Evolutionary conservation across 257 asterid genomes (phyloP), one percentile per base, ranked within the genome.

Genomic region (Fraxinus cuspidata): DNA sequence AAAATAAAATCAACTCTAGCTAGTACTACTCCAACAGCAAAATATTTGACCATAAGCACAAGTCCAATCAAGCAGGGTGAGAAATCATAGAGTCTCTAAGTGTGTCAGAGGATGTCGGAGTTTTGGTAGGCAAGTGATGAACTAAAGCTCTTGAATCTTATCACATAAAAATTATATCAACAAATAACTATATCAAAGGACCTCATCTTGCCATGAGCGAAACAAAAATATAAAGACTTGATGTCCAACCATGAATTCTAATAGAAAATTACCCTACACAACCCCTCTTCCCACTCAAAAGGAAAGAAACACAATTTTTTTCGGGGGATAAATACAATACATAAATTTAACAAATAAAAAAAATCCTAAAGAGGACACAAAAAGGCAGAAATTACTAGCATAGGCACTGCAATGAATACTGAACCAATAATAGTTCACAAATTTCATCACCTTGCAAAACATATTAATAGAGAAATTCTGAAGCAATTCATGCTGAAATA

Each of bases 401-500:
- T 25, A 6, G 32, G 35, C 35, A 63, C 69, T 27, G 69, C 37
- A 47, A 67, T 27, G 49, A 23, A 74, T n/a, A 32, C 13, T 38
- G 47, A 13, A 15, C 58, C n/a, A 29, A 49, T 3, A 47, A 7
- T 58, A 38, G 32, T 40, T 38, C 25, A 32, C 25, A 65, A 40
- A 29, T 38, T 37, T 47, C 38, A 53, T 12, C 74, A 92, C 99
- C 99, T 96, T 96, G 96, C 98, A 93, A 79, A 96, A 96, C 96
- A 96, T 88, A 83, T 96, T 93, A 78, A 96, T 83, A 28, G 94
- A 88, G 91, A 96, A 96, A 88, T 96, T 92, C 85, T 93, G 99
- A 80, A 96, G 97, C 85, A 96, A 89, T 78, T 93, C 99, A 65
- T 96, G 99, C 86, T 96, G 98, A 90, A 96, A 96, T 85, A 93